Evolutionary conservation across 2,329 filamentous ascomycete species (phyloP).

Genomic region (Pseudogymnoascus sp.): DNA sequence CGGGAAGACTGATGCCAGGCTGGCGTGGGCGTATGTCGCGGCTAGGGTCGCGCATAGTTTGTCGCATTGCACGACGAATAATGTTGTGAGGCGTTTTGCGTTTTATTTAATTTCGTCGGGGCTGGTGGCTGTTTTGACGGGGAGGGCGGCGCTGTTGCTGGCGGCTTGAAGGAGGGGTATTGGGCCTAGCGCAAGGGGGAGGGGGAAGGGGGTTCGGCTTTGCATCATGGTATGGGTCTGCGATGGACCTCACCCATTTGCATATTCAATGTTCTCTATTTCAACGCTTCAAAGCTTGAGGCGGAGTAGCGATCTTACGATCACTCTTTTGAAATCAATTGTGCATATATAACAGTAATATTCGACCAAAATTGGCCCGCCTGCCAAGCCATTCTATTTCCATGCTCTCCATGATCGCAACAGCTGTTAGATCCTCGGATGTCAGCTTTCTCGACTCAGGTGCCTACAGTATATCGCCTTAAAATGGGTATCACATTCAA

Average conservation of each 20-base stretch:
- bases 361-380: background rate
- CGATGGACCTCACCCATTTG: background rate
- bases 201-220: background rate
- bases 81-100: constrained; percentile 30
- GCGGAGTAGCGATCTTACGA: background rate
- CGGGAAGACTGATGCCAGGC: constrained; percentile 23
- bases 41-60: constrained; percentile 34
- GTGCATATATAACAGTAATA: background rate
- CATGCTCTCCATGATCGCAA: background rate
- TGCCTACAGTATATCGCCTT: background rate
- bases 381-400: background rate
- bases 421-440: background rate
- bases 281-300: background rate
- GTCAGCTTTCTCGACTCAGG: background rate
- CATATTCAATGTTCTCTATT: background rate
- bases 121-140: constrained; percentile 29
- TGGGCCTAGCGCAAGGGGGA: background rate
- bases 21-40: constrained; percentile 38
- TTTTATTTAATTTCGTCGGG: constrained; percentile 28
- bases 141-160: constrained; percentile 14
- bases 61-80: constrained; percentile 33
- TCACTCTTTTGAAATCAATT: background rate
- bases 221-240: background rate
- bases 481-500: background rate
- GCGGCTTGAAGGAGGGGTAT: background rate